Percentiles rank a stretch among this genome's conserved stretches.
phyloP scores from a whole-genome alignment of 768 basidiomycete genomes.

The Boletus rubropictus region DNA sequence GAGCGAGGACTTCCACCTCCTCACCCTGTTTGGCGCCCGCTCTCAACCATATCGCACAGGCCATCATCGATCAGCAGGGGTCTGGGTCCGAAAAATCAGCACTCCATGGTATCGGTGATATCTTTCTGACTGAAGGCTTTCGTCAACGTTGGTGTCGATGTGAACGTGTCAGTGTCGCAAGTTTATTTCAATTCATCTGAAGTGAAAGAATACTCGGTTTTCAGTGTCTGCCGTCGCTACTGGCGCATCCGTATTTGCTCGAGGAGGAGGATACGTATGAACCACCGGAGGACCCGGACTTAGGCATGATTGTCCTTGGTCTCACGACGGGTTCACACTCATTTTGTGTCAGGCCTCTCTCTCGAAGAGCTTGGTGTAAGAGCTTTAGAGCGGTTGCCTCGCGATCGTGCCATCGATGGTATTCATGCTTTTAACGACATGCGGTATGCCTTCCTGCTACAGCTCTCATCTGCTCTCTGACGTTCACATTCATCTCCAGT shows the following conservation, averaged over 20 bases:
- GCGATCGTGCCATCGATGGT: conserved; percentile 77
- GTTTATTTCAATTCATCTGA: neutral
- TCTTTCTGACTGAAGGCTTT: conserved; percentile 72
- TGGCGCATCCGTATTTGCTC: conserved; percentile 53
- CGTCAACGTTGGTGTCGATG: conserved; percentile 80
- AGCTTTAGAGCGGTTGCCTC: conserved; percentile 65
- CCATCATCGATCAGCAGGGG: conserved; percentile 31
- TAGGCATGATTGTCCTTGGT: conserved; percentile 37
- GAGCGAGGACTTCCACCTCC: conserved; percentile 34
- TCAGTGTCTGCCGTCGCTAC: conserved; percentile 57
- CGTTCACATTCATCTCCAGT: conserved; percentile 32
- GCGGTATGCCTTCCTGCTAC: conserved; percentile 45
- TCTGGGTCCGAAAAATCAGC: conserved; percentile 13
- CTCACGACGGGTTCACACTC: neutral
- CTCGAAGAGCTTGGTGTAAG: conserved; percentile 81
- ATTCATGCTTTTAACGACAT: conserved; percentile 80
- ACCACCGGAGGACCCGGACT: conserved; percentile 83
- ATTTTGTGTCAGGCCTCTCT: conserved; percentile 49
- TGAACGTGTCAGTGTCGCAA: conserved; percentile 37
- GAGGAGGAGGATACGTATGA: conserved; percentile 82
- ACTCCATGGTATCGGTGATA: conserved; percentile 56
- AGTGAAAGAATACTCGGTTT: neutral
- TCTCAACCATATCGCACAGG: conserved; percentile 40
- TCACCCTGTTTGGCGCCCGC: conserved; percentile 53
- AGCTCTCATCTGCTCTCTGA: neutral